Conservation (phyloP, 495 filamentous ascomycete species). For the Penicillium diatomitis region DNA sequence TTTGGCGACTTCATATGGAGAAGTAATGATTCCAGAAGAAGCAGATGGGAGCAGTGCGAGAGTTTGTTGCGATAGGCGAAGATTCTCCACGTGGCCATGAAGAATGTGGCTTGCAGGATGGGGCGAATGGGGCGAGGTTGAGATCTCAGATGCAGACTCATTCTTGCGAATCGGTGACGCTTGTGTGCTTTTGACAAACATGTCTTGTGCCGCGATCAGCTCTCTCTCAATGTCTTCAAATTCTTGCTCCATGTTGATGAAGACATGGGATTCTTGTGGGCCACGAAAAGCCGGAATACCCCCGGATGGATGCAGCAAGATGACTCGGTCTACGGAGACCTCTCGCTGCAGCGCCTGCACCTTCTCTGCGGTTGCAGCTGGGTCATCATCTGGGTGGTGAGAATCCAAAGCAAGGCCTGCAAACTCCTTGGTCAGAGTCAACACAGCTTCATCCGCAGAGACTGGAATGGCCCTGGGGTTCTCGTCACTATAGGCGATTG, state of each 20-base stretch:
- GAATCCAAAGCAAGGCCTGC: constrained; percentile 36
- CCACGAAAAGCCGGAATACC: constrained; percentile 69
- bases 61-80: constrained; percentile 55
- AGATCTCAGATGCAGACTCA: no score
- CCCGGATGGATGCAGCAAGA: constrained; percentile 80
- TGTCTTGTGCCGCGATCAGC: constrained; percentile 30
- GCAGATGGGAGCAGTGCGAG: constrained; percentile 74
- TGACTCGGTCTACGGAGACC: constrained; percentile 71
- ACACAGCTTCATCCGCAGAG: constrained; percentile 55
- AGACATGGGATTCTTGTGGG: constrained; percentile 67
- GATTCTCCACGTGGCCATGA: constrained; percentile 58
- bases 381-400: constrained; percentile 40
- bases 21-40: constrained; percentile 81
- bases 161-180: not conserved
- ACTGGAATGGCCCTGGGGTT: constrained; percentile 46
- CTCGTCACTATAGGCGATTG: constrained; percentile 56
- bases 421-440: constrained; percentile 65
- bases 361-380: constrained; percentile 30
- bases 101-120: constrained; percentile 5
- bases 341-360: constrained; percentile 40
- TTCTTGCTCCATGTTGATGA: constrained; percentile 93
- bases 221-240: constrained; percentile 56
- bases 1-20: constrained; percentile 70
- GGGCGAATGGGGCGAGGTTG: no score
- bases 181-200: constrained; percentile 2